Base-by-base conservation (phyloP, 202 grass and related monocot species). In the Digitaria exilis region DNA sequence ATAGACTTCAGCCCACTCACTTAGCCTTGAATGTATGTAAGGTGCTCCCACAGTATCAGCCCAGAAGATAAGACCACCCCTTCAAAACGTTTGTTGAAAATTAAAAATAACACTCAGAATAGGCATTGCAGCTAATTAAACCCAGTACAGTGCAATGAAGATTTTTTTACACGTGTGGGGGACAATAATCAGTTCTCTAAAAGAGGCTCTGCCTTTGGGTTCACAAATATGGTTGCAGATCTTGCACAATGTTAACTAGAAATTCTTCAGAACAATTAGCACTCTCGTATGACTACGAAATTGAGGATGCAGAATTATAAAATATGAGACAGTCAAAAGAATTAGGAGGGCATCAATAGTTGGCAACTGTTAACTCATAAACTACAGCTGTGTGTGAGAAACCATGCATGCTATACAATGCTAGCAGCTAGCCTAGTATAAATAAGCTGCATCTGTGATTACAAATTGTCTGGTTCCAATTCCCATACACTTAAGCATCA, bases 1-100 rank as follows among this genome's bases (percentile, higher is more conserved):
- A 70, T 91, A 95, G 14, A 54, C 69, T 82, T 91, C 87, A 75
- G 85, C 65, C 95, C 92, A 95, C 58, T 98, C 90, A 60, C 71
- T 78, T 77, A 98, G 88, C 73, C 85, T 93, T 17, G 84, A 89
- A 81, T 91, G 44, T 80, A 98, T 98, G 49, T 93, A 91, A 61
- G 79, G 63, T 59, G 92, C 90, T 66, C 95, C 92, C 76, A 98
- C 44, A 75, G 90, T 88, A 56, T 95, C 92, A 75, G 90, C 92
- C 95, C 92, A 98, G 81, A 93, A 98, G 51, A 98, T 39, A 69
- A 98, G 89, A 25, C 95, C 95, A 51, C 95, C 95, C 88, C 95
- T 98, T 83, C 86, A 97, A 71, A 79, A 67, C 18, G 57, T 42
- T 79, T 16, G 66, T 51, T 45, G 42, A 13, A 80, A 57, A 78